Percentiles rank a stretch among this genome's conserved stretches.
Conservation (phyloP, 345 rosid genomes). For the Eucalyptus tenuipes region DNA sequence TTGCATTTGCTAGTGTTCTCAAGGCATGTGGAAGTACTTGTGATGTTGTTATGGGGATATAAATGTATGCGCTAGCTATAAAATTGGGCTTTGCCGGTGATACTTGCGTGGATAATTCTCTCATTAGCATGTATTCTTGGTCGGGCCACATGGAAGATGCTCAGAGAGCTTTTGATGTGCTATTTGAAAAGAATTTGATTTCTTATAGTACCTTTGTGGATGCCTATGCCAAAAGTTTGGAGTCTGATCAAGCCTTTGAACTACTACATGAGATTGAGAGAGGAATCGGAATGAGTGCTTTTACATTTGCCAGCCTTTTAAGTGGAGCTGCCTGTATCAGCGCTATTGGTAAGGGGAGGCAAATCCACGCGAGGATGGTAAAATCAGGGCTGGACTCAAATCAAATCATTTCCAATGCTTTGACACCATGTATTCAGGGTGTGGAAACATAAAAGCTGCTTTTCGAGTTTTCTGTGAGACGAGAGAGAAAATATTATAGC, state of each 20-base stretch:
- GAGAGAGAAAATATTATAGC: too few species aligned
- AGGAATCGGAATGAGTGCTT: not conserved
- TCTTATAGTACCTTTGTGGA: not conserved
- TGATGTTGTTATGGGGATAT: not conserved
- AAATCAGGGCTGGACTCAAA: too few species aligned
- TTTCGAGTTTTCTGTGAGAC: too few species aligned
- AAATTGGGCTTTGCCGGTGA: not conserved
- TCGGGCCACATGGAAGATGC: not conserved
- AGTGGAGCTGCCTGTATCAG: too few species aligned
- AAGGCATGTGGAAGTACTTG: not conserved
- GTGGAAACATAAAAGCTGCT: rapidly evolving
- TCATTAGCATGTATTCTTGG: not conserved
- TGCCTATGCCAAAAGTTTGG: not conserved
- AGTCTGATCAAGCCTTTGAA: not conserved
- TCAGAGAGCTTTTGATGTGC: not conserved
- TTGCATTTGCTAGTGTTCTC: not conserved
- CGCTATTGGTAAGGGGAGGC: too few species aligned
- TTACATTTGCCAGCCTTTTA: not conserved
- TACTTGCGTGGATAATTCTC: not conserved
- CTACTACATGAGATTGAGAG: not conserved
- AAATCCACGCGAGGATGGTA: too few species aligned
- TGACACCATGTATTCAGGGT: too few species aligned
- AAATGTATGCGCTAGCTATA: rapidly evolving
- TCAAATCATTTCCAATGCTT: too few species aligned
- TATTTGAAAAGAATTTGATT: not conserved